Evolutionary conservation across 2,329 filamentous ascomycete genomes (phyloP), one percentile per base, ranked within the genome.

Genomic region (Fusarium illudens): DNA sequence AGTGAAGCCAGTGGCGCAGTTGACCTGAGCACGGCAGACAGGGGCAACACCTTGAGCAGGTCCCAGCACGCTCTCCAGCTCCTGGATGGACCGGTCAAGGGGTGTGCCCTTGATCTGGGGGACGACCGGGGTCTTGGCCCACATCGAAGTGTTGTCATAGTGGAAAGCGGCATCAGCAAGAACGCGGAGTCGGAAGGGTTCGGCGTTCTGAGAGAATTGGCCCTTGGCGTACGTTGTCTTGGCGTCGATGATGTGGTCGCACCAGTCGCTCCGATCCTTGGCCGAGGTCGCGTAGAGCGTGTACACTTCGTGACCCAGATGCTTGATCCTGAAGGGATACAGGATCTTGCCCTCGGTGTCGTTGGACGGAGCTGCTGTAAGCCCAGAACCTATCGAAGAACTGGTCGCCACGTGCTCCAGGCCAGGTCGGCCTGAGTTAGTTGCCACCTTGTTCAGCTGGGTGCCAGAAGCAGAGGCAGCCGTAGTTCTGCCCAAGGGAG

Each of bases 241-340:
- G 30, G 96, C 96, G 78, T 97, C 92, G 46, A 96, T 90, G 72
- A 99, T 97, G 79, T 94, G 97, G 68, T 89, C 89, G 74, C 93
- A 97, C 96, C 96, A 99, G 50, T 97, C 93, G 65, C 89, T 85
- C 60, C 96, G 87, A 72, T 90, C 91, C 64, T 90, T 86, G 3
- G 90, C 87, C 2, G 89, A 91, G 6, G 90, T 87, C 0, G 95
- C 94, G 77, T 96, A 98, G 2, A 99, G 83, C 0, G 92, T 97
- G 77, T 97, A 98, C 1, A 93, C 90, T 71, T 97, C 94, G 49
- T 97, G 92, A 12, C 96, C 96, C 19, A 99, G 86, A 80, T 99
- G 96, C 81, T 97, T 97, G 76, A 99, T 89, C 70, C 90, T 90
- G 87, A 99, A 99, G 0, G 96, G 96, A 76, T 94, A 99, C 72